phyloP scores from a whole-genome alignment of 495 filamentous ascomycete genomes.

The Oleoguttula mirabilis region DNA sequence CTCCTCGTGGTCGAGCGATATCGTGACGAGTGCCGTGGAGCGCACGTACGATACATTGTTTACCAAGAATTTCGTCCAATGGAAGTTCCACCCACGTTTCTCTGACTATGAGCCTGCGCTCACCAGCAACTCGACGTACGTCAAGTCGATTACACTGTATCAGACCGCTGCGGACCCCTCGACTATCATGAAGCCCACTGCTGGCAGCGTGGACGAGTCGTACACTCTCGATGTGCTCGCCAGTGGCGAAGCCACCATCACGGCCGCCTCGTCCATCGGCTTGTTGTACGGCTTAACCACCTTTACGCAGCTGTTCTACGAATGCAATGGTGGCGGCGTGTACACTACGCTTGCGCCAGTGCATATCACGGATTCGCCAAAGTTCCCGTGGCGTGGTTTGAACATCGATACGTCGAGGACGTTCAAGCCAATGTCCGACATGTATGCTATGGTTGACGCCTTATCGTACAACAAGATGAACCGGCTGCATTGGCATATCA shows the following conservation, averaged over 20 bases:
- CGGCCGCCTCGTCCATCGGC: conserved; percentile 50
- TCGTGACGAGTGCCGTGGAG: conserved; percentile 34
- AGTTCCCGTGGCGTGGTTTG: conserved; percentile 59
- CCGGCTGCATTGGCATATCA: conserved; percentile 62
- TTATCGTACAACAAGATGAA: conserved; percentile 69
- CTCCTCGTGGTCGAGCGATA: too few relatives aligned
- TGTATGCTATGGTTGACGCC: conserved; percentile 60
- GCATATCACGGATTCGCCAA: conserved; percentile 50
- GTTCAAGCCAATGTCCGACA: conserved; percentile 49
- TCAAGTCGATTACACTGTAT: conserved; percentile 45
- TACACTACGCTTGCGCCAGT: conserved; percentile 60
- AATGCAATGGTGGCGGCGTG: conserved; percentile 41
- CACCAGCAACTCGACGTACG: conserved; percentile 32
- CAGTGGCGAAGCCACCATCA: conserved; percentile 45
- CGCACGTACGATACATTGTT: conserved; percentile 43
- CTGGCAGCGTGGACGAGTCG: conserved; percentile 56
- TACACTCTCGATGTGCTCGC: conserved; percentile 49
- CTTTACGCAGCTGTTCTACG: conserved; percentile 65
- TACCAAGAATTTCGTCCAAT: conserved; percentile 53
- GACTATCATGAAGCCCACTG: conserved; percentile 43
- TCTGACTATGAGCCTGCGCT: conserved; percentile 47
- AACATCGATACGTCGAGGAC: conserved; percentile 61
- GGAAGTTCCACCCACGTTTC: conserved; percentile 56
- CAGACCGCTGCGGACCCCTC: conserved; percentile 45
- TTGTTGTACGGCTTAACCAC: conserved; percentile 55